Percentiles rank a stretch among this genome's conserved stretches.
phyloP scores from a whole-genome alignment of 2,329 filamentous ascomycete genomes.

The Pyrenochaeta sp. region DNA sequence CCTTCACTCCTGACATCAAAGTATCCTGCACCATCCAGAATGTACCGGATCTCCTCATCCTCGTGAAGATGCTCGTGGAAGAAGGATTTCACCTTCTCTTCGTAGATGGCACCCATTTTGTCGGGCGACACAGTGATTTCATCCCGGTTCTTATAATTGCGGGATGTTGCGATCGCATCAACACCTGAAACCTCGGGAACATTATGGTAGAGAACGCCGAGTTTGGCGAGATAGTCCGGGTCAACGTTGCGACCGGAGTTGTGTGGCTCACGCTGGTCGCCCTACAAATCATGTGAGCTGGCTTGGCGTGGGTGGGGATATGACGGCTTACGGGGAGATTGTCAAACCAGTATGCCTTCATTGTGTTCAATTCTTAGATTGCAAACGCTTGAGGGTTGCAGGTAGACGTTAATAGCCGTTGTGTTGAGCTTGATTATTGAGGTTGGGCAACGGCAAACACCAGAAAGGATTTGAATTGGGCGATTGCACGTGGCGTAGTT shows the following conservation, averaged over 20 bases:
- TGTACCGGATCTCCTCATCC: conserved; percentile 97
- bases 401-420: conserved; percentile 5
- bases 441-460: conserved; percentile 13
- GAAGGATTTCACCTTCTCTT: conserved; percentile 92
- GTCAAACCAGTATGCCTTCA: conserved; percentile 78
- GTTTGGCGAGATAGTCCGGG: conserved; percentile 69
- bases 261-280: conserved; percentile 91
- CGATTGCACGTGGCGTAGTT: conserved; percentile 31
- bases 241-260: conserved; percentile 79
- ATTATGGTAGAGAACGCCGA: conserved; percentile 83
- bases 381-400: neutral
- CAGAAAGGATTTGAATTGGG: conserved; percentile 22
- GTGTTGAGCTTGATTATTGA: neutral
- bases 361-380: conserved; percentile 41
- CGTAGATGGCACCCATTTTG: conserved; percentile 86
- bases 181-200: conserved; percentile 72
- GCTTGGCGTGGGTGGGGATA: neutral
- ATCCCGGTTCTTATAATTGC: conserved; percentile 93
- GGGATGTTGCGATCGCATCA: conserved; percentile 75
- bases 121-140: conserved; percentile 87
- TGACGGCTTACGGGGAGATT: conserved; percentile 63
- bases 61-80: conserved; percentile 97
- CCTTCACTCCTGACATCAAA: conserved; percentile 88
- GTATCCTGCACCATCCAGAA: conserved; percentile 85
- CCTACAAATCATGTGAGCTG: conserved; percentile 61